phyloP scores from a whole-genome alignment of 2,329 filamentous ascomycete species.

The Sporothrix luriei region DNA sequence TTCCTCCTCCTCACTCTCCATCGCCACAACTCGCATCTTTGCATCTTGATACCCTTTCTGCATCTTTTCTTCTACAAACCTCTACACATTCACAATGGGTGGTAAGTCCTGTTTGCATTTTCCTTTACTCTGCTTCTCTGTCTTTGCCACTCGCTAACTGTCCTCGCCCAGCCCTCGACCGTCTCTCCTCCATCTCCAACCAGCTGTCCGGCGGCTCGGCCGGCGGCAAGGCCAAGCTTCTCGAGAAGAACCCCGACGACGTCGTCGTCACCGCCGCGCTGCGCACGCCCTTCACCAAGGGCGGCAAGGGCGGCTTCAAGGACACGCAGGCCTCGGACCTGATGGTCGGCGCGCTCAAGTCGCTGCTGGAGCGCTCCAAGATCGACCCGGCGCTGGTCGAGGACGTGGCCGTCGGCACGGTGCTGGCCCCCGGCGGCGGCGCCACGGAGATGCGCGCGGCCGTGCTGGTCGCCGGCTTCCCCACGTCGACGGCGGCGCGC shows the following conservation, averaged over 20 bases:
- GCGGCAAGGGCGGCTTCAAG: conserved; percentile 92
- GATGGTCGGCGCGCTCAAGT: conserved; percentile 79
- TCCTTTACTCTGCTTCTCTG: too few relatives aligned
- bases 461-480: conserved; percentile 86
- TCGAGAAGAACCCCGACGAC: conserved; percentile 69
- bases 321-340: conserved; percentile 87
- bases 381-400: conserved; percentile 88
- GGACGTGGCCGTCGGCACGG: conserved; percentile 88
- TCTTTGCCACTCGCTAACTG: not conserved
- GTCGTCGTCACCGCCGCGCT: conserved; percentile 92
- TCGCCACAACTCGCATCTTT: conserved; percentile 4
- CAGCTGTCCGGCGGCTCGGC: conserved; percentile 56
- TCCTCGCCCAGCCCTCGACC: conserved; percentile 53
- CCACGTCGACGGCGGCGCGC: conserved; percentile 80
- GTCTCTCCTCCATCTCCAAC: conserved; percentile 62
- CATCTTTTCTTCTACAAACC: conserved; percentile 1
- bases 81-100: conserved; percentile 35
- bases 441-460: conserved; percentile 97
- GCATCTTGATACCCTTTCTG: conserved; percentile 14
- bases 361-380: conserved; percentile 78
- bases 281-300: conserved; percentile 88
- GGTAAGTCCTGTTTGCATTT: conserved; percentile 34
- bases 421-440: conserved; percentile 88
- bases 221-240: conserved; percentile 57
- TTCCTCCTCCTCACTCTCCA: not conserved